Base-by-base conservation (phyloP, 805 yeast genomes). In the Grigorovia jiainica region DNA sequence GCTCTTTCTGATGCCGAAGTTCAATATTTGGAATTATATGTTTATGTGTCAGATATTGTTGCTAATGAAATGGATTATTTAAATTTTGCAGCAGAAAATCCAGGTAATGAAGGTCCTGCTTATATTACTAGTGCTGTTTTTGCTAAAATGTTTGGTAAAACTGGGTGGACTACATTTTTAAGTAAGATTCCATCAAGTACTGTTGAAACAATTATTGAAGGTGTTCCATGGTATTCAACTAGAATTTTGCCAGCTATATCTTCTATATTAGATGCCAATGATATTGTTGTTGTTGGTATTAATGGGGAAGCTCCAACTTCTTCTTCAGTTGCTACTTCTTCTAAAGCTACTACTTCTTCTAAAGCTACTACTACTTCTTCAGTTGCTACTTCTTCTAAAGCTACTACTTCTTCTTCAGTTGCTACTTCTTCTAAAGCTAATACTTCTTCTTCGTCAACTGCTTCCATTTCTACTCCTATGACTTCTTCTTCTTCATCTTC, bases 121-220 rank as follows among this genome's bases (percentile, higher is more conserved):
- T 41, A 23, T 4, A 30, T 41, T 30, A 35, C 19, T 19, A 3
- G 18, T 13, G 24, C 34, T 7, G n/a, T 24, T 6, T 29, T 37
- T 20, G 36, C 37, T 16, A 40, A 43, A 11, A 36, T 63, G 15
- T n/a, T n/a, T n/a, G n/a, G 64, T 21, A 21, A 61, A 39, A 55
- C 53, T 23, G 48, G 57, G 7, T 61, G 54, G 50, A 61, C 66
- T 40, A 48, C 61, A 9, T 44, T 53, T 39, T 54, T 47, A 43
- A 15, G 45, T 16, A 41, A 43, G 35, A 47, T 61, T 34, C 57
- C 60, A 42, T 43, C 53, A 41, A 27, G 39, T 38, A 49, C 51
- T 23, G 19, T 38, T 19, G 13, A 30, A 29, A n/a, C 21, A 16
- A 38, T 38, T 35, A 4, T 38, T 9, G 30, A 35, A 2, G 35